These are phyloP conservation scores for Alternaria metachromatica DNA, from an alignment of 2,329 filamentous ascomycete genomes.

Conservation along the genomic window DNA sequence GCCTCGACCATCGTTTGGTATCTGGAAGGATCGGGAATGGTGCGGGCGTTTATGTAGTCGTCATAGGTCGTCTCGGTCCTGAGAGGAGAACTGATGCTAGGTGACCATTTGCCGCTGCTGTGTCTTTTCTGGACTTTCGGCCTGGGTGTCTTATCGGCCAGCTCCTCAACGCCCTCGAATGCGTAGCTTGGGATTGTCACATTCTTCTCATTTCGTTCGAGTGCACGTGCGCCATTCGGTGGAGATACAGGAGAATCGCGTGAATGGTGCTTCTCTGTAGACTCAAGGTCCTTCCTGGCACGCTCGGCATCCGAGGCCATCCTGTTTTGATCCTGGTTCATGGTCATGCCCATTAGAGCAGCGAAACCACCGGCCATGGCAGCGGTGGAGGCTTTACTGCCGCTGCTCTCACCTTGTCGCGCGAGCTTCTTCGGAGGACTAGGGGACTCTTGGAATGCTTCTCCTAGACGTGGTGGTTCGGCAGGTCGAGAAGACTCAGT, in stretches of 20 bases:
- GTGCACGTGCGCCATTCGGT: constrained; percentile 24
- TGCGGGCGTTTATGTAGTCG: constrained; percentile 48
- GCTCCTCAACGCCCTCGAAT: constrained; percentile 44
- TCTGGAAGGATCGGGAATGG: constrained; percentile 10
- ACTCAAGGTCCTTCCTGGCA: constrained; percentile 34
- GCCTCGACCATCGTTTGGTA: constrained; percentile 24
- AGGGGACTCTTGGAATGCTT: neutral
- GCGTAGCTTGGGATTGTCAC: constrained; percentile 41
- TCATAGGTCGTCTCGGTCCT: constrained; percentile 54
- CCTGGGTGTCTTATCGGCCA: constrained; percentile 51
- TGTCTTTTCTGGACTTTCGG: constrained; percentile 57
- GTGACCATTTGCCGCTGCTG: constrained; percentile 50
- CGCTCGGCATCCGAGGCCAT: constrained; percentile 37
- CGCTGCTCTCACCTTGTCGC: constrained; percentile 18
- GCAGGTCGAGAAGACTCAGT: neutral
- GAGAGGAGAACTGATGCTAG: constrained; percentile 52
- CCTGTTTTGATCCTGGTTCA: constrained; percentile 44
- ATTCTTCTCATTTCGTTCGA: constrained; percentile 21
- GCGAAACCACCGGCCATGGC: constrained; percentile 44
- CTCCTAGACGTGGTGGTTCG: neutral
- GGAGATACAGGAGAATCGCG: constrained; percentile 20
- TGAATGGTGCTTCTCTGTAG: constrained; percentile 23
- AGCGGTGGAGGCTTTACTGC: constrained; percentile 26
- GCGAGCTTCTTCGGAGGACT: constrained; percentile 12
- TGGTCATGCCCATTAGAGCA: constrained; percentile 38